phyloP scores from a whole-genome alignment of 805 yeast species.

The Scheffersomyces ergatensis region DNA sequence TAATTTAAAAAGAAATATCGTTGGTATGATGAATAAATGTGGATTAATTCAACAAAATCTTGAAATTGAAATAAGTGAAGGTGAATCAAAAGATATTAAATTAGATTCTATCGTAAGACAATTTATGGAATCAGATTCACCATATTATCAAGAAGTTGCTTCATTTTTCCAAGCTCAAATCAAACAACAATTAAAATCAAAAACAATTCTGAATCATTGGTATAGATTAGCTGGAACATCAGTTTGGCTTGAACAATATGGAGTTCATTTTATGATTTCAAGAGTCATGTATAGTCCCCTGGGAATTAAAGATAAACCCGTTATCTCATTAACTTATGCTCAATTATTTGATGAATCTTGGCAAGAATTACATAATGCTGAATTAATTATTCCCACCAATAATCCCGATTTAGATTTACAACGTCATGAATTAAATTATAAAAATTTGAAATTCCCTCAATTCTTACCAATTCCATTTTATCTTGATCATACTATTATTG shows the following conservation, averaged over 20 bases:
- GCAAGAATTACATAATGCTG: slow-evolving; percentile 18
- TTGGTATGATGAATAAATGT: neutral
- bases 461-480: slow-evolving; percentile 28
- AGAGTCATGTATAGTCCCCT: slow-evolving; percentile 22
- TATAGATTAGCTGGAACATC: slow-evolving; percentile 30
- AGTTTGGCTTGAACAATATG: slow-evolving; percentile 29
- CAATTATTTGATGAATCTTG: slow-evolving; percentile 21
- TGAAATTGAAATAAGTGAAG: neutral
- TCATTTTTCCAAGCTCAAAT: neutral
- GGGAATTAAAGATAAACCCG: slow-evolving; percentile 21
- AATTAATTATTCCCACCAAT: slow-evolving; percentile 21
- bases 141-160: neutral
- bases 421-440: slow-evolving; percentile 1
- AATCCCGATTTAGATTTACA: slow-evolving; percentile 1
- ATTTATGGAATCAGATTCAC: neutral
- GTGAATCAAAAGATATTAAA: neutral
- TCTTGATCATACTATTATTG: slow-evolving; percentile 7
- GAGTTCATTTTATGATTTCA: slow-evolving; percentile 30
- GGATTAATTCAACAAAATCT: neutral
- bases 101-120: neutral
- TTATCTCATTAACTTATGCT: slow-evolving; percentile 20
- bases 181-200: neutral
- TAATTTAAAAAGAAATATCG: neutral
- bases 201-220: slow-evolving; percentile 20
- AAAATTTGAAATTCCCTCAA: slow-evolving; percentile 18